phyloP scores from a whole-genome alignment of 495 filamentous ascomycete species.

The Xylaria grammica region DNA sequence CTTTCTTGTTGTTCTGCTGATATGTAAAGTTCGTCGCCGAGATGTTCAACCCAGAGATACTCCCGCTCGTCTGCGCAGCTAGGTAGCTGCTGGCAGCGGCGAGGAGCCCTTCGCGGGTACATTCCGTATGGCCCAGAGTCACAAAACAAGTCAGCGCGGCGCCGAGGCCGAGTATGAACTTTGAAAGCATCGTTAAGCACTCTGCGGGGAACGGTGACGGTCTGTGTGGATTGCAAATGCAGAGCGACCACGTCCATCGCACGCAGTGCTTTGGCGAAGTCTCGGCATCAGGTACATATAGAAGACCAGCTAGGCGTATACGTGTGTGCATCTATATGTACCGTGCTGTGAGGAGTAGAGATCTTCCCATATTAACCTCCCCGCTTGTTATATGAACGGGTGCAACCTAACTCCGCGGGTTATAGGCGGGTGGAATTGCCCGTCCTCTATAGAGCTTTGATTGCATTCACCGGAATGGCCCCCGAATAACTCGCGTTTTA shows the following conservation, averaged over 20 bases:
- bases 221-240: not conserved
- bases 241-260: not conserved
- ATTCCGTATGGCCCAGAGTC: slow-evolving; percentile 32
- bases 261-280: not conserved
- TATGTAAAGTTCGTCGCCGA: slow-evolving; percentile 46
- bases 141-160: not conserved
- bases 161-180: not conserved
- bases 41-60: slow-evolving; percentile 32
- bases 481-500: not conserved
- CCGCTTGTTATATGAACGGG: slow-evolving; percentile 10
- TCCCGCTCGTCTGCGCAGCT: slow-evolving; percentile 40
- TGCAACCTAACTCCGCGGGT: slow-evolving; percentile 1
- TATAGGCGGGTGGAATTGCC: not conserved
- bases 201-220: not conserved
- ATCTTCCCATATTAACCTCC: slow-evolving; percentile 19
- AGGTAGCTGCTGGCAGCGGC: slow-evolving; percentile 45
- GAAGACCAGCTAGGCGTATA: not conserved
- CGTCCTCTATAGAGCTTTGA: too few relatives aligned
- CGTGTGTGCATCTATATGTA: slow-evolving; percentile 1
- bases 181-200: not conserved
- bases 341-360: slow-evolving; percentile 7
- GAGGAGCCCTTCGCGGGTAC: slow-evolving; percentile 45
- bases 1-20: slow-evolving; percentile 48
- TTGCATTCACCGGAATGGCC: too few relatives aligned
- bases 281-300: slow-evolving; percentile 21